These are phyloP conservation scores for Porphyrellus cyaneotinctus DNA, from an alignment of 768 basidiomycete species.

Conservation along the genomic window DNA sequence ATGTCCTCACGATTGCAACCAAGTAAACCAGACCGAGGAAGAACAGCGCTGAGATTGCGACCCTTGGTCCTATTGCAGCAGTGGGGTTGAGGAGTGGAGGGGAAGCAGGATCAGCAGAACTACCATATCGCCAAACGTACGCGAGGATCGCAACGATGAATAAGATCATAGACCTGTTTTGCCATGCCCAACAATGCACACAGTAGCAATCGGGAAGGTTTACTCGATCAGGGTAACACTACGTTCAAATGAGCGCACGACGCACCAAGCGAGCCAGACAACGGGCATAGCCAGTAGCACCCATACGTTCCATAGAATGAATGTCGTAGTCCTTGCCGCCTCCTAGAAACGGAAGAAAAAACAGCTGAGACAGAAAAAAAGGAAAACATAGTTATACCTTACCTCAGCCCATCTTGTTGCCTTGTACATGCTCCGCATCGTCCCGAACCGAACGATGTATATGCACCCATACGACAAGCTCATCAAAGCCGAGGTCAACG, in stretches of 20 bases:
- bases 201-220: background rate
- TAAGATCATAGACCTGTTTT: constrained; percentile 57
- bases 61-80: constrained; percentile 48
- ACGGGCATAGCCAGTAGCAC: constrained; percentile 63
- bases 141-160: constrained; percentile 61
- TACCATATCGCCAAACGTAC: constrained; percentile 64
- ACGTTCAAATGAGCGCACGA: background rate
- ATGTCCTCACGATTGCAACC: constrained; percentile 54
- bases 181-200: background rate
- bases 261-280: constrained; percentile 66
- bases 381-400: background rate
- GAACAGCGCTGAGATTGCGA: constrained; percentile 52
- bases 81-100: constrained; percentile 35
- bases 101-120: constrained; percentile 35
- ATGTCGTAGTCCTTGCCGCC: constrained; percentile 46
- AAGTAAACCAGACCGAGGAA: constrained; percentile 60
- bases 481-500: constrained; percentile 63
- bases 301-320: constrained; percentile 65
- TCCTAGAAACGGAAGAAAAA: constrained; percentile 38
- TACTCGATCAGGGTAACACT: background rate
- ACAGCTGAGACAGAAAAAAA: background rate
- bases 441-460: constrained; percentile 67
- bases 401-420: constrained; percentile 75
- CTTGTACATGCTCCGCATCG: constrained; percentile 68
- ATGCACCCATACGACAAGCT: constrained; percentile 70